Evolutionary conservation across 1,284 basidiomycete genomes (phyloP).

Genomic region (Papiliotrema fonsecae): DNA sequence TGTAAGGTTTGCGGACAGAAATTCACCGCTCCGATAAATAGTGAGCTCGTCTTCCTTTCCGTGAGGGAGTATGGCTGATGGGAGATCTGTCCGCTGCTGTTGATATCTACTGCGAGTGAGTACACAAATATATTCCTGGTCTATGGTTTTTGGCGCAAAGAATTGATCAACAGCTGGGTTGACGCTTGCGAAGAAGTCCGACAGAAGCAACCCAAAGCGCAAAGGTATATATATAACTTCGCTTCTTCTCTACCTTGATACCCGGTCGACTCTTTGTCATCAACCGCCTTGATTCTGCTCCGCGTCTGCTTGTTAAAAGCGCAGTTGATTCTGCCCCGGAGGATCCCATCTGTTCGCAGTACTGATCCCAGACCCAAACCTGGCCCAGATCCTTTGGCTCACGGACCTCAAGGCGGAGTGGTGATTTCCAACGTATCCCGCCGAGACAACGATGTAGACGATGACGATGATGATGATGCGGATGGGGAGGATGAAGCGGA

Average conservation of each 20-base stretch:
- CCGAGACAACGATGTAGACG: constrained; percentile 50
- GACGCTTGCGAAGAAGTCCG: constrained; percentile 45
- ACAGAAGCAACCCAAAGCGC: constrained; percentile 29
- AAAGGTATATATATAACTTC: no score
- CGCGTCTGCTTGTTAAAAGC: no score
- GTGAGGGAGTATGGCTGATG: constrained; percentile 6
- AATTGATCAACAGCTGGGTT: constrained; percentile 34
- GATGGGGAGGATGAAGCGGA: constrained; percentile 11
- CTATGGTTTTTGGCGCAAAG: not conserved
- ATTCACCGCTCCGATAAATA: constrained; percentile 38
- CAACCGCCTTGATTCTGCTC: no score
- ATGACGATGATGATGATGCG: constrained; percentile 61
- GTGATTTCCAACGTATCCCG: constrained; percentile 6
- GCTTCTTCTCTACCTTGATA: no score
- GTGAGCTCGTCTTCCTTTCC: constrained; percentile 16
- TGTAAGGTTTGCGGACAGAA: constrained; percentile 45
- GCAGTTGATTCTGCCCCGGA: no score
- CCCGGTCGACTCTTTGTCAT: no score
- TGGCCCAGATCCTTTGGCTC: constrained; percentile 20
- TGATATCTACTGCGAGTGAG: constrained; percentile 45
- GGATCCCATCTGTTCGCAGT: no score
- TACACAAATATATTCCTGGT: not conserved
- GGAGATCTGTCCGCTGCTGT: constrained; percentile 41
- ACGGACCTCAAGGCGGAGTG: constrained; percentile 25
- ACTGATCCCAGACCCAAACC: constrained; percentile 18